These are phyloP conservation scores for Pugionium cornutum DNA, from an alignment of 345 rosid species.

Conservation along the genomic window DNA sequence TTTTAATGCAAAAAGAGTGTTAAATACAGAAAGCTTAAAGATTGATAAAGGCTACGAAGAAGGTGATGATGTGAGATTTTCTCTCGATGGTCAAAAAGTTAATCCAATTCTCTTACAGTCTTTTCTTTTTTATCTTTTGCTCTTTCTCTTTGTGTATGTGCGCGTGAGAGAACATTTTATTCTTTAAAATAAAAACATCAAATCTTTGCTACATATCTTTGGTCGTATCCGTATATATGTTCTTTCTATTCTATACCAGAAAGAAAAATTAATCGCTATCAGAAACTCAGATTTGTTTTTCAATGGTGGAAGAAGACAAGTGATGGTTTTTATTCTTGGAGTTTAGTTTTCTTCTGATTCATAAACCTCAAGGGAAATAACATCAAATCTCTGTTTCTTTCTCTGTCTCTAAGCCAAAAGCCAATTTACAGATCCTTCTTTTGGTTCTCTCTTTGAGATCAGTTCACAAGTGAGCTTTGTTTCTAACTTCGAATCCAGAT, in stretches of 20 bases:
- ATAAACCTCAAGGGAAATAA: constrained; percentile 1
- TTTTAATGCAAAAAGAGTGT: constrained; percentile 51
- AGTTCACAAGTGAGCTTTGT: constrained; percentile 24
- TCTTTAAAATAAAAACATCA: constrained; percentile 24
- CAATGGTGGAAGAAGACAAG: constrained; percentile 39
- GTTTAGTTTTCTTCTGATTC: constrained; percentile 28
- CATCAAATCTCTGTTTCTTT: constrained; percentile 16
- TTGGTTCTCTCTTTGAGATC: constrained; percentile 26
- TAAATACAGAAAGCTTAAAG: constrained; percentile 37
- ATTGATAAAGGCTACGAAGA: constrained; percentile 44
- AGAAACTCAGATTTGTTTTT: constrained; percentile 36
- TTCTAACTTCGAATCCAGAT: constrained; percentile 10
- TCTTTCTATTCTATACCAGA: constrained; percentile 19
- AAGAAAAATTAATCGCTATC: constrained; percentile 30
- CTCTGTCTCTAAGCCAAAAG: constrained; percentile 31
- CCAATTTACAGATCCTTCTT: constrained; percentile 15
- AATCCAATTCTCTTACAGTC: constrained; percentile 27
- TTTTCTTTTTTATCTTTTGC: constrained; percentile 13
- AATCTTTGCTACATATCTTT: constrained; percentile 43
- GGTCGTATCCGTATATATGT: constrained; percentile 40
- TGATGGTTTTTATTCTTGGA: constrained; percentile 31
- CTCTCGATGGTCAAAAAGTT: constrained; percentile 39
- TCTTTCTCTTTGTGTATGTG: not conserved
- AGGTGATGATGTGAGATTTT: constrained; percentile 29
- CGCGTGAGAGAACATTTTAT: constrained; percentile 25